Evolutionary conservation across 1,139 yeast species (phyloP).

Genomic region (Saccharomyces hybrid): DNA sequence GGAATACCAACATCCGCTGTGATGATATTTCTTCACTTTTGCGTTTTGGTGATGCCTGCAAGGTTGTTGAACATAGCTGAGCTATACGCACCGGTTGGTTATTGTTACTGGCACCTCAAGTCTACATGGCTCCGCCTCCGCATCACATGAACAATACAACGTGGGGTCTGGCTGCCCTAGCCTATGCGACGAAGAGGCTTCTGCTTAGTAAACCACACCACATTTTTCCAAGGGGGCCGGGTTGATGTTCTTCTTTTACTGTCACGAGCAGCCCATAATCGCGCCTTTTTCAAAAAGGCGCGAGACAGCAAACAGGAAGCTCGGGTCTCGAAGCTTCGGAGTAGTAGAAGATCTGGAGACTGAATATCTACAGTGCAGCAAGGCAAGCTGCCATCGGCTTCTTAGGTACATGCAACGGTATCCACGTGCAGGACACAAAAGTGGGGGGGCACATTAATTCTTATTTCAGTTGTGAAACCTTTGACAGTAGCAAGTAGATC

Average conservation of each 20-base stretch:
- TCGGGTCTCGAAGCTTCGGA: background rate
- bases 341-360: background rate
- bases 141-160: background rate
- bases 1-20: background rate
- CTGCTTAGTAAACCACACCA: slow-evolving; percentile 1
- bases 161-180: background rate
- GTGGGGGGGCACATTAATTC: background rate
- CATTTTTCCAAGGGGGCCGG: background rate
- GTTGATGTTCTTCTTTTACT: background rate
- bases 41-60: background rate
- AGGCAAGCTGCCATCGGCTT: background rate
- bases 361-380: background rate
- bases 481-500: background rate
- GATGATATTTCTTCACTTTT: background rate
- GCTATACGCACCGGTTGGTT: background rate
- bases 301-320: slow-evolving; percentile 1
- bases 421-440: background rate
- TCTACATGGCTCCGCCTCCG: background rate
- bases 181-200: background rate
- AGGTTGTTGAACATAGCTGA: background rate
- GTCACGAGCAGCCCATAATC: background rate
- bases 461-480: background rate
- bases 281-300: background rate
- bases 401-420: background rate
- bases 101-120: background rate